A percentile compares a stretch with the other conserved stretches of the same genome.
These are phyloP conservation scores for Syncephalastrum contaminatum DNA, from an alignment of 371 early-diverging fungal genomes.

Conservation along the genomic window DNA sequence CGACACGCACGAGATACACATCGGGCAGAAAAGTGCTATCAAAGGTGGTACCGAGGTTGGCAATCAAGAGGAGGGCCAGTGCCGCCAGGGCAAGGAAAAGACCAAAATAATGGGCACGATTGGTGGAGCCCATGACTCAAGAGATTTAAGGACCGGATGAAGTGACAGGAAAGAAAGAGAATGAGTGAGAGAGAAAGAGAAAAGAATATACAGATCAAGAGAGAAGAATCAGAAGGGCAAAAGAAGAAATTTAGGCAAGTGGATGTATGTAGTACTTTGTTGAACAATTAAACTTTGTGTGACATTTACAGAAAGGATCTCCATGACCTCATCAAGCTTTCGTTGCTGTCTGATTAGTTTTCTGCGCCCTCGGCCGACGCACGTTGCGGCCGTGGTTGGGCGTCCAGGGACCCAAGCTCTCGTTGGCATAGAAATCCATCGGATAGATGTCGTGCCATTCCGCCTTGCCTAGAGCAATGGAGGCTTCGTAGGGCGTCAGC, in stretches of 20 bases:
- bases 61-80: constrained; percentile 26
- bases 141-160: constrained; percentile 1
- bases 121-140: background rate
- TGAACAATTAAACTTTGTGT: constrained; percentile 1
- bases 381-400: constrained; percentile 77
- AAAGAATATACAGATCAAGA: background rate
- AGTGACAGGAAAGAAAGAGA: constrained; percentile 1
- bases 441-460: constrained; percentile 89
- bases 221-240: background rate
- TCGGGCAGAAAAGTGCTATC: constrained; percentile 26
- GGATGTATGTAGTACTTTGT: too few species aligned
- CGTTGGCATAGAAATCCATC: constrained; percentile 97
- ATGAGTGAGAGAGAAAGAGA: background rate
- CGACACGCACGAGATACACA: constrained; percentile 21
- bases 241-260: background rate
- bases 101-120: constrained; percentile 22
- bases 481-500: constrained; percentile 96
- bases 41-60: constrained; percentile 36
- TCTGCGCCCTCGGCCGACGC: constrained; percentile 9
- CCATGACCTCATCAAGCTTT: constrained; percentile 1
- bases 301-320: constrained; percentile 1
- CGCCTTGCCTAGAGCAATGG: constrained; percentile 76
- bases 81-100: constrained; percentile 24
- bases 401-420: constrained; percentile 93
- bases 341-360: background rate